Evolutionary conservation across 352 stramenopile genomes (phyloP).

Genomic region (Phytophthora litchii): DNA sequence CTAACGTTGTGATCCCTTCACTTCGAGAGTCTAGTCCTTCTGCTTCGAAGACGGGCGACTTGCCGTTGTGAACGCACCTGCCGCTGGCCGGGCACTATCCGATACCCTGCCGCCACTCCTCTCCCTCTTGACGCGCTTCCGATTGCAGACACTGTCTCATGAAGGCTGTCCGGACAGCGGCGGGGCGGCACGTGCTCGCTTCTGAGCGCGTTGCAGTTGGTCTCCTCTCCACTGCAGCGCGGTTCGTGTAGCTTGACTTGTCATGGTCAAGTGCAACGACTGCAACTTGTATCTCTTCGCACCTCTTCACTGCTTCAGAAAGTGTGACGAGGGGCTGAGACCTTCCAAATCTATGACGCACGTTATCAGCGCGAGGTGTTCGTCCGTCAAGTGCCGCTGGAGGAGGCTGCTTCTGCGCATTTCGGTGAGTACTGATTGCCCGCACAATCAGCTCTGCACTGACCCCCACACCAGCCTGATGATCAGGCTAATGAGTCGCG

Average conservation of each 20-base stretch:
- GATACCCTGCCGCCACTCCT: slow-evolving; percentile 5
- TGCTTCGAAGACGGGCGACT: neutral
- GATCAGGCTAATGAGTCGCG: no score
- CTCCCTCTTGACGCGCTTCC: slow-evolving; percentile 15
- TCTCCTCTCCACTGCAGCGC: neutral
- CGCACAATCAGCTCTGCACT: slow-evolving; percentile 27
- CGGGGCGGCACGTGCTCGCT: slow-evolving; percentile 12
- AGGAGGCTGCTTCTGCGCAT: slow-evolving; percentile 5
- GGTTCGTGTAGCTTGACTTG: neutral
- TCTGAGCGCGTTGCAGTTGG: neutral
- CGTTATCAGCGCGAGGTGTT: slow-evolving; percentile 20
- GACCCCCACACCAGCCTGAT: no score
- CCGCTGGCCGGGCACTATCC: neutral
- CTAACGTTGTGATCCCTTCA: neutral
- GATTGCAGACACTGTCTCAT: slow-evolving; percentile 31
- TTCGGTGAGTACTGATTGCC: slow-evolving; percentile 21
- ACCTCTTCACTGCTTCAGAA: slow-evolving; percentile 32
- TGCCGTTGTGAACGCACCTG: neutral
- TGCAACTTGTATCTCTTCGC: slow-evolving; percentile 13
- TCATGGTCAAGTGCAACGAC: slow-evolving; percentile 9
- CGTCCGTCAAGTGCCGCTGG: neutral
- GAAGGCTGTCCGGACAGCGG: slow-evolving; percentile 20
- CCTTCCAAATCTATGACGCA: slow-evolving; percentile 12
- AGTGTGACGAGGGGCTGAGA: slow-evolving; percentile 24
- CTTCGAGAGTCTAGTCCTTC: slow-evolving; percentile 2